Evolutionary conservation across 2,329 filamentous ascomycete species (phyloP), one percentile per base, ranked within the genome.

Genomic region (Simplicillium sp.): DNA sequence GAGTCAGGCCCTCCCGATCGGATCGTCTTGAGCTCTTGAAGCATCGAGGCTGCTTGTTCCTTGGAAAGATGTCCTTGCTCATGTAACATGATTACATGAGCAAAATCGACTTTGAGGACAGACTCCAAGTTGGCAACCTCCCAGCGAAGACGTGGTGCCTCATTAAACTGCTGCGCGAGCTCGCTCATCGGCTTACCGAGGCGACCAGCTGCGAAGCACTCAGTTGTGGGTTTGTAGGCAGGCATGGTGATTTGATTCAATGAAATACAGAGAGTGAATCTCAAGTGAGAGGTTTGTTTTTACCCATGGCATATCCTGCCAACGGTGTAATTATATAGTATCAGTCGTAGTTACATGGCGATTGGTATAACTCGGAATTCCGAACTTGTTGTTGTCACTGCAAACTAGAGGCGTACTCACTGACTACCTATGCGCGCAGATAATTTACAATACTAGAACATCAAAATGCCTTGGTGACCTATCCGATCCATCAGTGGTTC

Each of bases 31-130:
- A 40, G 33, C 33, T 40, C 38, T 25, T 20, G 18, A 28, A 40
- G 38, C 9, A 40, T 18, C 6, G 38, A 20, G n/a, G 16, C 20
- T n/a, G 38, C 31, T 14, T 40, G 38, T 1, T 33, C 5, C 8
- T 33, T 11, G 11, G 38, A 35, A 33, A 40, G 34, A 28, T 40
- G 35, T 31, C 38, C 38, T 28, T 40, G 38, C 8, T 28, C 20
- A 16, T 33, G 32, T 33, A 40, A 34, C 38, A 40, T 40, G 20
- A 40, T 34, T 25, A 40, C 20, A 18, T 40, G 38, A 8, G 38
- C 38, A 25, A 31, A 34, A 32, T 40, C 38, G 33, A 40, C 33
- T 34, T 40, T 33, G 32, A 40, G 29, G 17, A 40, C 36, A n/a
- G 38, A 34, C 12, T 17, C 16, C 12, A 40, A 34, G 20, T 36